Base-by-base conservation (phyloP, 208 protist species). In the Plasmodiophora brassicae region DNA sequence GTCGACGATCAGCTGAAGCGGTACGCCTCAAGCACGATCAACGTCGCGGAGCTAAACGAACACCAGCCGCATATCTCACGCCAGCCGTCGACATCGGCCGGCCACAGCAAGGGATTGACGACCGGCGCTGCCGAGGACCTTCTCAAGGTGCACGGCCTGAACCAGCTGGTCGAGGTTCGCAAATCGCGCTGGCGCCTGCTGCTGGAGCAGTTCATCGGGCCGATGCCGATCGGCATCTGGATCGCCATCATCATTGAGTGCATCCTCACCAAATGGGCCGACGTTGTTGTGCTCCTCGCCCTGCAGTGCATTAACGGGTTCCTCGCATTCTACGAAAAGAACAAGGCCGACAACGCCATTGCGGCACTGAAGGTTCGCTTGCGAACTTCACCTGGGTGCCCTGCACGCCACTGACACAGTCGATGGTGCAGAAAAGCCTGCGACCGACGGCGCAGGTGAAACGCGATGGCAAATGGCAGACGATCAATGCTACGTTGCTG, bases 331-430 rank as follows among this genome's bases (percentile, higher is more conserved):
- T 96, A 93, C 89, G 96, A 98, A 91, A 96, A 96, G 53, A 93
- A 93, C n/a, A 96, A 95, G 60, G 95, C 96, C 35, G 95, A 94
- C 84, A 95, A 97, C 90, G 96, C 96, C 41, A 93, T 97, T 0
- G 95, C 91, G 8, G 96, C 95, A 28, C 92, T 98, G 72, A 95
- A 94, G n/a, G n/a, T n/a, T n/a, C n/a, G n/a, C n/a, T n/a, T n/a
- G n/a, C n/a, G n/a, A n/a, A n/a, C n/a, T n/a, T n/a, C n/a, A n/a
- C n/a, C n/a, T n/a, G n/a, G n/a, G n/a, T n/a, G n/a, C n/a, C n/a
- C n/a, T n/a, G n/a, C n/a, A n/a, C n/a, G n/a, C n/a, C n/a, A n/a
- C n/a, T n/a, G n/a, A n/a, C n/a, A n/a, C n/a, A n/a, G n/a, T n/a
- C n/a, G n/a, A n/a, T n/a, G n/a, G n/a, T n/a, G n/a, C n/a, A n/a